phyloP scores from a whole-genome alignment of 2,329 filamentous ascomycete species.

The Cercospora sp. region DNA sequence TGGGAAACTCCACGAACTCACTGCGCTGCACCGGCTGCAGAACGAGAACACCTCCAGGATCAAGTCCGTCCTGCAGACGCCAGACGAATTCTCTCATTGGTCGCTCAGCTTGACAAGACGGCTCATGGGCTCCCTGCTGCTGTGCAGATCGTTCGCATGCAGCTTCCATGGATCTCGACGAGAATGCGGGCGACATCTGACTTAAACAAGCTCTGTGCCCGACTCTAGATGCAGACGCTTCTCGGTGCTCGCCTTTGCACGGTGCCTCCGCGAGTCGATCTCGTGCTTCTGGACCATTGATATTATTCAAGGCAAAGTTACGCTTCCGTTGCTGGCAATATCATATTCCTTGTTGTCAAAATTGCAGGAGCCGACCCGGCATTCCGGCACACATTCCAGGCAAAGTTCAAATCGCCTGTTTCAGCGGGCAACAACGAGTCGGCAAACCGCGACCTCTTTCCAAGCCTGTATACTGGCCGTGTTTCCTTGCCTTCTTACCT shows the following conservation, averaged over 20 bases:
- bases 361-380: constrained; percentile 19
- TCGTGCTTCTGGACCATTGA: constrained; percentile 3
- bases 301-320: not conserved
- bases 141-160: not conserved
- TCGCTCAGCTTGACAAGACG: not conserved
- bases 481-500: not conserved
- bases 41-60: constrained; percentile 6
- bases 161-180: not conserved
- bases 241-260: not conserved
- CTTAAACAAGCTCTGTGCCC: not conserved
- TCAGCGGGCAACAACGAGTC: constrained; percentile 19
- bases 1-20: constrained; percentile 7
- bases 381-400: constrained; percentile 22
- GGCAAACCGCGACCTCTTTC: constrained; percentile 9
- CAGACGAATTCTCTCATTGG: not conserved
- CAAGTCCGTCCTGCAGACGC: not conserved
- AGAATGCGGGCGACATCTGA: not conserved
- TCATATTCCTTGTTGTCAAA: constrained; percentile 7
- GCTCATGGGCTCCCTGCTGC: not conserved
- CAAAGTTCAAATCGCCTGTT: constrained; percentile 14
- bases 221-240: not conserved
- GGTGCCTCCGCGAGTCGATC: not conserved
- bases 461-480: not conserved
- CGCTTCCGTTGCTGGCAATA: constrained; percentile 9
- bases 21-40: constrained; percentile 11